Base-by-base conservation (phyloP, 2,329 filamentous ascomycete species). In the Fusarium domesticum region DNA sequence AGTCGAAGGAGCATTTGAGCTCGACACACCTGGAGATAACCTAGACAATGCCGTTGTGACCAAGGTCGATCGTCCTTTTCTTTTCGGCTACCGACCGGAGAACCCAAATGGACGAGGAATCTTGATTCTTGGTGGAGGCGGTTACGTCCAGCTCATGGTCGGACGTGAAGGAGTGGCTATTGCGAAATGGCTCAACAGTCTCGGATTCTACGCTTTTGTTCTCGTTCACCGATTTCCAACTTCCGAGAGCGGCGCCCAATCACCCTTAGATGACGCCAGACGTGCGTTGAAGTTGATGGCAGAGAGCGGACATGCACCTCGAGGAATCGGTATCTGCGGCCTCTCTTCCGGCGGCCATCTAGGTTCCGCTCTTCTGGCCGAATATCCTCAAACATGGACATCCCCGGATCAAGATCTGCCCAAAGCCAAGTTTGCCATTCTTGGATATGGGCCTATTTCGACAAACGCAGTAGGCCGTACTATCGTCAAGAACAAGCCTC, bases 171-270 rank as follows among this genome's bases (percentile, higher is more conserved):
- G 56, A 2, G 14, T 57, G 19, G 34, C 42, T 5, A 33, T 59
- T 4, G 56, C 56, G 18, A 55, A 45, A 20, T 58, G 56, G 56
- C 37, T 58, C 1, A 57, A 37, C 32, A 45, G 33, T 7, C 47
- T 57, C n/a, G 56, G 56, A 0, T 59, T 58, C 36, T 50, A 57
- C 30, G 53, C 56, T 0, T 58, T 58, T n/a, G 56, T 58, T 5
- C 45, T 58, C 0, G 51, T 58, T 0, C 56, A 58, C n/a, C 53
- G 56, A 1, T 58, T 59, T 23, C 56, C 56, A 0, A 51, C 34
- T 2, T 44, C 42, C 5, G 30, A 53, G 3, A 43, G 45, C 2
- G 39, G 51, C 1, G 35, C 51, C 0, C 53, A 53, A 2, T 53
- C 53, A 3, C 56, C 56, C 1, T 6, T 58, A 2, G 56, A 58